Base-by-base conservation (phyloP, 805 yeast genomes). In the Wickerhamomyces pijperi region DNA sequence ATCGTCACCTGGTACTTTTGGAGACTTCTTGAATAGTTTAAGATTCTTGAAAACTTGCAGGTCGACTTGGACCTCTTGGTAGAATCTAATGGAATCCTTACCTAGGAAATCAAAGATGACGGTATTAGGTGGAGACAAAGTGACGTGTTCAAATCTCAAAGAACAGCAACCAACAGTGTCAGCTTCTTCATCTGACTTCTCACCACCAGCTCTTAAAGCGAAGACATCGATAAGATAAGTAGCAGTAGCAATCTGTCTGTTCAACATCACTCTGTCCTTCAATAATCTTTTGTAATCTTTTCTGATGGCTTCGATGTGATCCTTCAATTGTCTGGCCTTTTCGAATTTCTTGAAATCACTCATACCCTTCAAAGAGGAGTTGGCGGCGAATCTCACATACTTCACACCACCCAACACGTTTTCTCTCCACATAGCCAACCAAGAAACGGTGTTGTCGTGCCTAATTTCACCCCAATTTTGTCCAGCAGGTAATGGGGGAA, bases 161-260 rank as follows among this genome's bases (percentile, higher is more conserved):
- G 97, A 88, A 63, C 97, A 90, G 61, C 97, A 90, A 35, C 97
- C 97, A 35, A 90, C 97, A 1, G 97, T 90, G 57, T 90, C 97
- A 3, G 97, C 97, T 56, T 88, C 97, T 49, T 90, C 97, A 3
- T 90, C 97, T 11, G 90, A 82, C 58, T 90, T 90, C 60, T 90
- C 97, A 51, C 97, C 96, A 57, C 97, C 97, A 2, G 97, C 97
- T 80, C 97, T 83, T 47, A 90, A 70, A 0, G 97, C 97, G 53
- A 90, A 79, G 3, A 81, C 77, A 64, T 90, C 97, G 54, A 90
- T 88, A 36, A 90, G 69, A 59, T 90, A 90, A 36, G 90, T 85
- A 3, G 96, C 96, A 1, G 92, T 85, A 5, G 97, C 97, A 52
- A 87, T 74, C 62, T 90, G 97, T 46, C 97, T 72, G 39, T 82